phyloP scores from a whole-genome alignment of 1,284 basidiomycete species.

The Melampsora larici-populina region DNA sequence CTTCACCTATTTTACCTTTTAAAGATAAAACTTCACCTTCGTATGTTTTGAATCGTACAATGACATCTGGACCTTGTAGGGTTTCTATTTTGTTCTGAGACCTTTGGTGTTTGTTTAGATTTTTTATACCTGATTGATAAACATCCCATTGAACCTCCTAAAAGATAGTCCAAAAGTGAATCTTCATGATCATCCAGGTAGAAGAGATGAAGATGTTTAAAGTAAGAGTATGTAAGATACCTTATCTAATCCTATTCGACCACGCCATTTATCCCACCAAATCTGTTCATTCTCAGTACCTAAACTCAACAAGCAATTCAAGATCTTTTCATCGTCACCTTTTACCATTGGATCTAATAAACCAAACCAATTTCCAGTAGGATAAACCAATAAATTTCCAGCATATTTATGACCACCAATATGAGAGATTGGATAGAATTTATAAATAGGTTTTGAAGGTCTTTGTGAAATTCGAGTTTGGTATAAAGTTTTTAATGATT shows the following conservation, averaged over 20 bases:
- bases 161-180: neutral
- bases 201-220: slow-evolving; percentile 56
- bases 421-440: slow-evolving; percentile 49
- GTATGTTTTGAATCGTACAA: neutral
- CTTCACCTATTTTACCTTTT: neutral
- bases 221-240: slow-evolving; percentile 32
- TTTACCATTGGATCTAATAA: neutral
- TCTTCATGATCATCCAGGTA: too few relatives aligned
- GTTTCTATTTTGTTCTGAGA: slow-evolving; percentile 50
- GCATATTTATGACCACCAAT: slow-evolving; percentile 52
- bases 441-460: too few relatives aligned
- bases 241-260: neutral
- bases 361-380: slow-evolving; percentile 53
- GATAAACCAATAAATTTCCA: slow-evolving; percentile 51
- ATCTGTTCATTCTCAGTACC: neutral
- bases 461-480: too few relatives aligned
- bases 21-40: slow-evolving; percentile 3
- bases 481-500: slow-evolving; percentile 42
- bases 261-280: neutral
- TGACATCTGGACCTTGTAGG: slow-evolving; percentile 65
- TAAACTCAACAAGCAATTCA: neutral
- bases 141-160: neutral
- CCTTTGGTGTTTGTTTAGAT: neutral
- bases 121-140: neutral
- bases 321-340: neutral